Conservation (phyloP, 164 flowering plant species). For the Kalanchoe fedtschenkoi region DNA sequence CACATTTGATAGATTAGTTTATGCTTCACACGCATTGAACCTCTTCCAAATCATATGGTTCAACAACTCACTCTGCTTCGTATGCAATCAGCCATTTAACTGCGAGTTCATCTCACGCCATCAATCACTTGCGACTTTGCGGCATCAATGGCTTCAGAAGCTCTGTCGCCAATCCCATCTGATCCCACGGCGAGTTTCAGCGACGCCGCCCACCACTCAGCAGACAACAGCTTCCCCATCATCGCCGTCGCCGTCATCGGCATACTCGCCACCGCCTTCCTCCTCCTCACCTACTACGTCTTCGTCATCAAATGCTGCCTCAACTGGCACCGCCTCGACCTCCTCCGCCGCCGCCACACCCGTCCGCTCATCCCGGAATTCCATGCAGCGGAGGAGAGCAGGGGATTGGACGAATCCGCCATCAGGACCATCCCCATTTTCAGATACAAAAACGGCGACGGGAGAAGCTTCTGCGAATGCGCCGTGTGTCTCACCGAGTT, state of each 20-base stretch:
- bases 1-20: background rate
- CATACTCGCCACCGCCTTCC: slow-evolving; percentile 62
- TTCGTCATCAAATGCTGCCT: slow-evolving; percentile 92
- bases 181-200: slow-evolving; percentile 15
- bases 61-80: background rate
- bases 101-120: background rate
- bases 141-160: background rate
- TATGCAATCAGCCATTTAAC: background rate
- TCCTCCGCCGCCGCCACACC: slow-evolving; percentile 26
- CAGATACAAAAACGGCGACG: slow-evolving; percentile 30
- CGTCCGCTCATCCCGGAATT: slow-evolving; percentile 25
- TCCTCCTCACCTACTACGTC: slow-evolving; percentile 75
- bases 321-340: slow-evolving; percentile 50
- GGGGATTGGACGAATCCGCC: slow-evolving; percentile 63
- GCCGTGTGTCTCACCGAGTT: slow-evolving; percentile 84
- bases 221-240: slow-evolving; percentile 55
- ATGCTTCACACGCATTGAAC: background rate
- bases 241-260: slow-evolving; percentile 73
- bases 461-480: slow-evolving; percentile 40
- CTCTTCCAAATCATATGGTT: background rate
- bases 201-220: slow-evolving; percentile 13
- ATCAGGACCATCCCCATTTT: slow-evolving; percentile 67
- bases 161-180: slow-evolving; percentile 12
- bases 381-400: slow-evolving; percentile 19
- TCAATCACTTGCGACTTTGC: background rate